phyloP scores from a whole-genome alignment of 345 rosid species.

The Eucalyptus dawsonii region DNA sequence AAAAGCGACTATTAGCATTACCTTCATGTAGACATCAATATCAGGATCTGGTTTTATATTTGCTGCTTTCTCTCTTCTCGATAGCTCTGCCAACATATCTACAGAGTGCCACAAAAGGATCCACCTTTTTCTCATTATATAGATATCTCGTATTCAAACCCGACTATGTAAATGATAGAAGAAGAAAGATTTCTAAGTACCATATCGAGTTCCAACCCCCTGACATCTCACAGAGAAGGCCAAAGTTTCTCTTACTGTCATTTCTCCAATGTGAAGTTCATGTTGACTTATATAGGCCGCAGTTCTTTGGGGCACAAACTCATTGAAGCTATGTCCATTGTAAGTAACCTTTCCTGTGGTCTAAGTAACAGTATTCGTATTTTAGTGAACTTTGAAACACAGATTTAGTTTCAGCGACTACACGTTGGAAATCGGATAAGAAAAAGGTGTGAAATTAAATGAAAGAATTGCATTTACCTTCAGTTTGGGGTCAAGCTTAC shows the following conservation, averaged over 20 bases:
- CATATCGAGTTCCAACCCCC: slow-evolving; percentile 53
- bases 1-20: background rate
- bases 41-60: slow-evolving; percentile 31
- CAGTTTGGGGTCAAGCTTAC: slow-evolving; percentile 7
- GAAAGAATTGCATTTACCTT: background rate
- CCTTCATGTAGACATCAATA: slow-evolving; percentile 36
- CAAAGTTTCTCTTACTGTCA: slow-evolving; percentile 88
- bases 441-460: background rate
- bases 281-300: slow-evolving; percentile 65
- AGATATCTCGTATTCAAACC: background rate
- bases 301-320: slow-evolving; percentile 36
- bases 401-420: background rate
- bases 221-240: slow-evolving; percentile 85
- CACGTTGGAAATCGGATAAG: background rate
- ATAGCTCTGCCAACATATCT: slow-evolving; percentile 35
- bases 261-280: slow-evolving; percentile 67
- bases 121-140: background rate
- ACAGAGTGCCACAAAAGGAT: background rate
- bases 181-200: background rate
- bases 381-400: background rate
- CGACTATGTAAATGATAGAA: background rate
- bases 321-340: slow-evolving; percentile 30
- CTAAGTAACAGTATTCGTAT: background rate
- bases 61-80: slow-evolving; percentile 31
- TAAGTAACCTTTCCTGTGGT: slow-evolving; percentile 29